Percentiles rank a stretch among this genome's conserved stretches.
Conservation (phyloP, 805 yeast genomes). For the Lipomyces lipofer region DNA sequence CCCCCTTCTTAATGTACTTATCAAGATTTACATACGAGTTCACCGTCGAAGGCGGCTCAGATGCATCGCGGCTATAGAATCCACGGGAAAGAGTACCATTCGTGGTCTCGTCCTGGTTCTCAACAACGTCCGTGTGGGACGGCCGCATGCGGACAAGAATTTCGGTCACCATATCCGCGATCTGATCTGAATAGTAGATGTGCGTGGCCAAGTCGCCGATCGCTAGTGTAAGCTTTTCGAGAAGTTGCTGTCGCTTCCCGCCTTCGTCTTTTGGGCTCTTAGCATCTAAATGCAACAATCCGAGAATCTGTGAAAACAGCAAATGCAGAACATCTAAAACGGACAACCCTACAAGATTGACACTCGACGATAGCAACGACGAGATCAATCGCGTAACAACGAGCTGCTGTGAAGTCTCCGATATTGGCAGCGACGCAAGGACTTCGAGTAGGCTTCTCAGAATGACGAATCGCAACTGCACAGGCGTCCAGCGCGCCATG, state of each 20-base stretch:
- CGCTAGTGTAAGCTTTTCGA: constrained; percentile 53
- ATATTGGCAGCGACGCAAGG: constrained; percentile 23
- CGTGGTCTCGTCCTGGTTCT: background rate
- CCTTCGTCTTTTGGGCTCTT: background rate
- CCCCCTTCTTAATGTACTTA: constrained; percentile 5
- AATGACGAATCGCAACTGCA: constrained; percentile 68
- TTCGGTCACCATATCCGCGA: constrained; percentile 75
- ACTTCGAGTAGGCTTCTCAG: constrained; percentile 43
- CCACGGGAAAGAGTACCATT: background rate
- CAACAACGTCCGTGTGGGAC: background rate
- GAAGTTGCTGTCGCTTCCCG: constrained; percentile 34
- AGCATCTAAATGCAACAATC: constrained; percentile 43
- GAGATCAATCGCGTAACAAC: constrained; percentile 50
- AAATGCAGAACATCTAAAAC: constrained; percentile 61
- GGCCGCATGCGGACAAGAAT: constrained; percentile 42
- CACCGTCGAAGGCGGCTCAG: constrained; percentile 23
- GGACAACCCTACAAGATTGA: constrained; percentile 83
- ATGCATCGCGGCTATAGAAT: background rate
- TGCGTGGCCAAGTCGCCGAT: constrained; percentile 73
- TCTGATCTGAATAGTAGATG: constrained; percentile 82
- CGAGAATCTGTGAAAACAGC: constrained; percentile 18
- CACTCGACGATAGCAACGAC: constrained; percentile 69
- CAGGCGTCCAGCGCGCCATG: constrained; percentile 77
- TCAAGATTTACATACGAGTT: constrained; percentile 20
- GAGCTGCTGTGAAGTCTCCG: constrained; percentile 38